A percentile compares a stretch with the other conserved stretches of the same genome.
These are phyloP conservation scores for Penicillium macrosclerotiorum DNA, from an alignment of 495 filamentous ascomycete species.

Conservation along the genomic window DNA sequence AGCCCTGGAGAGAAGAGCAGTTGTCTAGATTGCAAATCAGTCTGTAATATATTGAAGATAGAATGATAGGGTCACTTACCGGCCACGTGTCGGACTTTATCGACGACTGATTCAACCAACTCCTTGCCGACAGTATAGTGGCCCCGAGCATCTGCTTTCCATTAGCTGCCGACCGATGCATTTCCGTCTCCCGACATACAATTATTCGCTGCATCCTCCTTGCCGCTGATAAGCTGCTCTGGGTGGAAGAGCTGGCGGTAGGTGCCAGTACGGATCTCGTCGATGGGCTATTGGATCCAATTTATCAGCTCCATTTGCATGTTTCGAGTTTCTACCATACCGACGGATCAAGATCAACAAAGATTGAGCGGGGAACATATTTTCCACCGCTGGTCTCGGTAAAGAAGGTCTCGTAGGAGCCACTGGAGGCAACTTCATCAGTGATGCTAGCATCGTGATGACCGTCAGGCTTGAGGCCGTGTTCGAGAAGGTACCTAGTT, in stretches of 20 bases:
- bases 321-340: too few relatives aligned
- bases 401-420: conserved; percentile 89
- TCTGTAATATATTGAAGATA: too few relatives aligned
- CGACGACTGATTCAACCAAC: conserved; percentile 93
- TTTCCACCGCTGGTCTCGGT: conserved; percentile 82
- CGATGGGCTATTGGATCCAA: too few relatives aligned
- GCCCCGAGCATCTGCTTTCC: conserved; percentile 93
- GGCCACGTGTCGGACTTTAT: conserved; percentile 92
- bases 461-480: conserved; percentile 79
- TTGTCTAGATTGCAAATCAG: too few relatives aligned
- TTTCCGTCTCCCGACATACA: too few relatives aligned
- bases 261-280: conserved; percentile 96
- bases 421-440: conserved; percentile 59
- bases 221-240: conserved; percentile 98
- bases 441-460: conserved; percentile 58
- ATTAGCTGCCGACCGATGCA: too few relatives aligned
- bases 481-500: conserved; percentile 81
- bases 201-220: conserved; percentile 99
- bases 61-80: too few relatives aligned
- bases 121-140: conserved; percentile 99
- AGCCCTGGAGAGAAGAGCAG: conserved; percentile 96
- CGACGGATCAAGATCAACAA: conserved; percentile 99
- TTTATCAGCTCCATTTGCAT: too few relatives aligned
- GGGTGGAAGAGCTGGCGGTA: conserved; percentile 97
- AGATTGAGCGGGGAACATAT: conserved; percentile 97